phyloP scores from a whole-genome alignment of 1,139 yeast genomes.

The Diutina siamensis region DNA sequence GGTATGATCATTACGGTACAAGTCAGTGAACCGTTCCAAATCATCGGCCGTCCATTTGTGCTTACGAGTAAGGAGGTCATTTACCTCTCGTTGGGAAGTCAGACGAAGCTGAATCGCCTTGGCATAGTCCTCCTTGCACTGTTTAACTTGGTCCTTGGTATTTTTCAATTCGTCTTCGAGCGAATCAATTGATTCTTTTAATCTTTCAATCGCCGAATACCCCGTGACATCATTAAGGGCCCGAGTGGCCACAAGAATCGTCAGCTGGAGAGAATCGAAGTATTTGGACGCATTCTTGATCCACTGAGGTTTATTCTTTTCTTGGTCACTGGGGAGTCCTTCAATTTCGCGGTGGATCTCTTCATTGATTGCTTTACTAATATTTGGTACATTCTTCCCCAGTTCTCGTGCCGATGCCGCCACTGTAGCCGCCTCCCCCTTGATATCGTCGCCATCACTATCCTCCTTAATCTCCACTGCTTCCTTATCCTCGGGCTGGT shows the following conservation, averaged over 20 bases:
- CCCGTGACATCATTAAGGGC: conserved; percentile 89
- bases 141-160: conserved; percentile 38
- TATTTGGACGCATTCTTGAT: conserved; percentile 34
- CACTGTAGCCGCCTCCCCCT: neutral
- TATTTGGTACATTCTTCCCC: neutral
- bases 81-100: conserved; percentile 72
- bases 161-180: conserved; percentile 37
- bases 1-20: conserved; percentile 72
- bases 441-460: conserved; percentile 1
- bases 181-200: conserved; percentile 49
- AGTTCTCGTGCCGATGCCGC: neutral
- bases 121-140: conserved; percentile 42
- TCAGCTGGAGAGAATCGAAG: conserved; percentile 53
- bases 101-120: conserved; percentile 58
- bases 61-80: conserved; percentile 78
- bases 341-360: conserved; percentile 16
- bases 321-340: conserved; percentile 23
- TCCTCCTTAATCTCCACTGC: neutral
- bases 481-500: neutral
- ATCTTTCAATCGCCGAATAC: conserved; percentile 65
- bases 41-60: conserved; percentile 71
- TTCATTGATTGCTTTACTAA: conserved; percentile 10
- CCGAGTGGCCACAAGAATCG: conserved; percentile 47
- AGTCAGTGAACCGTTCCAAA: conserved; percentile 69
- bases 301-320: conserved; percentile 12